Evolutionary conservation across 768 basidiomycete genomes (phyloP), one percentile per base, ranked within the genome.

Genomic region (Kondoa subrosea): DNA sequence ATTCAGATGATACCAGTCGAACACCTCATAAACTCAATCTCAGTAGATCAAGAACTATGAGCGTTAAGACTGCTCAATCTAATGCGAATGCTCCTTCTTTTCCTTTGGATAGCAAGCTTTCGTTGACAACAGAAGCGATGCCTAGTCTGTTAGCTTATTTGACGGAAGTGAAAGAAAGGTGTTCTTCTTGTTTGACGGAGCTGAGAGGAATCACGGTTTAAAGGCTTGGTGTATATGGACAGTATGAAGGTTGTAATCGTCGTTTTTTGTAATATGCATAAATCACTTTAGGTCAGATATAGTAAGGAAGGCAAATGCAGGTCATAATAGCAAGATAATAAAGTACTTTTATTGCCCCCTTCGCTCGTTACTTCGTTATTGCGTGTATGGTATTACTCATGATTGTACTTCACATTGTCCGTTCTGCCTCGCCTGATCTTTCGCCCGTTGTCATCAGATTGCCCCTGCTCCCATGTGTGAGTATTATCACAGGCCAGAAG

Each of bases 41-140:
- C 40, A 50, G 40, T 50, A 3, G 61, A 32, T 27, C 61, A 33
- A 27, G 61, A 8, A 63, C 61, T 16, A 63, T 63, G 61, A 31
- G 29, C 15, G 30, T 32, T 16, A 27, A 3, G 30, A 63, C 29
- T 8, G 21, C 61, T 4, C 3, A 3, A n/a, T 67, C 69, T n/a
- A 62, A 27, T 12, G 34, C 65, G 25, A 21, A 26, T 2, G 33
- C 17, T 32, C 32, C 64, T 32, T 25, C 64, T 27, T 65, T 3
- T 29, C 31, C 68, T 25, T 14, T 30, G 2, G 58, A 32, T 15
- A 29, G n/a, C 58, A 69, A 67, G 33, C 66, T 69, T 3, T 65
- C 61, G 16, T 15, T 69, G 27, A 67, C 69, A 21, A 65, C 66
- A 4, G 69, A 69, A 56, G 64, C 69, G 14, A 69, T 69, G 69